These are phyloP conservation scores for Fraxinus nigra DNA, from an alignment of 305 asterid genomes.

Conservation along the genomic window DNA sequence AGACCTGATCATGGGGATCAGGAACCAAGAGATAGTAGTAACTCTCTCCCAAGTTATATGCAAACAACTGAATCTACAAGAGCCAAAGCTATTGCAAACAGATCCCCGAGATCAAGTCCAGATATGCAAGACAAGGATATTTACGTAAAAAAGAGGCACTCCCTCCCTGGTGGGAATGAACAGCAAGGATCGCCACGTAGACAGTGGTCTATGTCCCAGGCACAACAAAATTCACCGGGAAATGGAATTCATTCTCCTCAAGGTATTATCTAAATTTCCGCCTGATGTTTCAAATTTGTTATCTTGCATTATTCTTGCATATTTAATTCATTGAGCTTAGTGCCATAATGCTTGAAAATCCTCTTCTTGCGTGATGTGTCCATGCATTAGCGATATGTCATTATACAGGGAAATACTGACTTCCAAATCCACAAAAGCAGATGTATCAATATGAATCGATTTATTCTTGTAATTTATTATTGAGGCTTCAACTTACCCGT, in stretches of 20 bases:
- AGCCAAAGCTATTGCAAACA: slow-evolving; percentile 74
- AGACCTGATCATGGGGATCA: slow-evolving; percentile 68
- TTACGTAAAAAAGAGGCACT: slow-evolving; percentile 67
- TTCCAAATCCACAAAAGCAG: neutral
- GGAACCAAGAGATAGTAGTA: slow-evolving; percentile 79
- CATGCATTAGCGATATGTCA: neutral
- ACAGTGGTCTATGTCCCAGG: slow-evolving; percentile 70
- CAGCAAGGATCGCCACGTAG: slow-evolving; percentile 88
- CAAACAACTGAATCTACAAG: slow-evolving; percentile 96
- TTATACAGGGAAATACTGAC: neutral
- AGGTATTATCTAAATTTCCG: slow-evolving; percentile 44
- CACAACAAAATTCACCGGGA: slow-evolving; percentile 64
- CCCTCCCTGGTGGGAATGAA: slow-evolving; percentile 65
- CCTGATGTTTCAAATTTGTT: neutral
- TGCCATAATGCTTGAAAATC: neutral
- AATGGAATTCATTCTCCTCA: slow-evolving; percentile 73
- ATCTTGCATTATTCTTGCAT: neutral
- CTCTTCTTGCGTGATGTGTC: neutral
- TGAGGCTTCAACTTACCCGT: neutral
- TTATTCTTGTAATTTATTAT: neutral
- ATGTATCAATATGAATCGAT: neutral
- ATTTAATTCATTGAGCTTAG: neutral
- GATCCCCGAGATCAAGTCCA: slow-evolving; percentile 93
- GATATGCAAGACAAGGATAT: slow-evolving; percentile 76
- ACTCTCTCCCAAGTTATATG: slow-evolving; percentile 89